Evolutionary conservation across 805 yeast genomes (phyloP).

Genomic region (Cephaloascus fragrans): DNA sequence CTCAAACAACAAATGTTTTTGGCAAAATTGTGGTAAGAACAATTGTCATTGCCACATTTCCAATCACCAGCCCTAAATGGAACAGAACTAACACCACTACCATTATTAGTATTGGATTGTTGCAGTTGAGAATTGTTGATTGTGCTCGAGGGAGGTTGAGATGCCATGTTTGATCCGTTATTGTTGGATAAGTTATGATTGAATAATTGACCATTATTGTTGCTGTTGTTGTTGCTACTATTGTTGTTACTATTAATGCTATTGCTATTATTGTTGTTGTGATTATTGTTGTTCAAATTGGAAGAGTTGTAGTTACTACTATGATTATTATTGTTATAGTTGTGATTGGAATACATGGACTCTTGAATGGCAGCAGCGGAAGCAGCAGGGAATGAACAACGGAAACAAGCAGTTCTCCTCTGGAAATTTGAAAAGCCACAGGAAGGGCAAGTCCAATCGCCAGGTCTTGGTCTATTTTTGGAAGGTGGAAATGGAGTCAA

Average conservation of each 20-base stretch:
- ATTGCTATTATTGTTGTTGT: conserved; percentile 3
- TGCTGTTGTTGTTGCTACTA: conserved; percentile 8
- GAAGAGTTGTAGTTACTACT: conserved; percentile 2
- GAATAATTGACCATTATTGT: conserved; percentile 2
- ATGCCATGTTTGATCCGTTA: conserved; percentile 3
- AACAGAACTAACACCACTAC: conserved; percentile 39
- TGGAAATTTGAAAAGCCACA: conserved; percentile 95
- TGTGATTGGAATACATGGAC: conserved; percentile 28
- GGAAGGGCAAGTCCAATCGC: conserved; percentile 97
- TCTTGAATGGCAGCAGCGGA: conserved; percentile 64
- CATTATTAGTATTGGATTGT: conserved; percentile 8
- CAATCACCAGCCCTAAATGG: conserved; percentile 97
- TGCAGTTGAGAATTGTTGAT: conserved; percentile 7
- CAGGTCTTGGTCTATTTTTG: conserved; percentile 85
- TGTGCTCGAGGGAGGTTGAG: neutral
- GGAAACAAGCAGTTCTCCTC: conserved; percentile 85
- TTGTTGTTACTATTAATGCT: conserved; percentile 4
- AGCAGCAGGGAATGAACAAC: conserved; percentile 83
- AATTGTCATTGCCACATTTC: conserved; percentile 75
- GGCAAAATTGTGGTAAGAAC: conserved; percentile 88
- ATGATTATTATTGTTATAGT: conserved; percentile 1
- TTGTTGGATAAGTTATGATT: conserved; percentile 1
- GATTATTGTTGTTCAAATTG: conserved; percentile 6
- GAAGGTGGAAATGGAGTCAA: conserved; percentile 80
- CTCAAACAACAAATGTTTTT: conserved; percentile 79